Conservation (phyloP, 345 rosid species). For the Eucalyptus fibrosa region DNA sequence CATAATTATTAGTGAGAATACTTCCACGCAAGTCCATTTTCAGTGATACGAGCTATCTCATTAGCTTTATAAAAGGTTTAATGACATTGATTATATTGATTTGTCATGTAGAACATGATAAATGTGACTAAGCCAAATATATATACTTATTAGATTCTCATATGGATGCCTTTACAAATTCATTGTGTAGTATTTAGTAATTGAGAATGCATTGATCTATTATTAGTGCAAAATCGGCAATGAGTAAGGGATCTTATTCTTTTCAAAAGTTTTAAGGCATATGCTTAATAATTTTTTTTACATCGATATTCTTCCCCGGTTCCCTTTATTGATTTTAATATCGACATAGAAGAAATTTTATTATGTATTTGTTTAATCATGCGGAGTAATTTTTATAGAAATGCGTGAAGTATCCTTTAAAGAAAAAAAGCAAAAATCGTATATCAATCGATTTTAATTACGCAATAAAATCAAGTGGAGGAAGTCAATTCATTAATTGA, state of each 20-base stretch:
- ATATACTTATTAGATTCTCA: neutral
- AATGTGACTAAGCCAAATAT: neutral
- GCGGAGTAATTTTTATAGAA: rapidly evolving
- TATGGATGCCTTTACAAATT: neutral
- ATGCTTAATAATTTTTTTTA: neutral
- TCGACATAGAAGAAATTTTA: rapidly evolving
- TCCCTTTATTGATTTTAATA: neutral
- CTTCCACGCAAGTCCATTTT: neutral
- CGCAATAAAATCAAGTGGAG: neutral
- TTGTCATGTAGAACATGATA: neutral
- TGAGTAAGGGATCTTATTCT: neutral
- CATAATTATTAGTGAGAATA: neutral
- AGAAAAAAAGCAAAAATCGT: neutral
- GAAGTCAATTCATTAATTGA: neutral
- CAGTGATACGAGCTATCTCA: rapidly evolving
- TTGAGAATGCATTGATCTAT: neutral
- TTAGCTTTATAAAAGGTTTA: neutral
- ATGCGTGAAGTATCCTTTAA: neutral
- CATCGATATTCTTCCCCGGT: neutral
- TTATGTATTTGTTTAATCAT: neutral
- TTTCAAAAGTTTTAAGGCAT: neutral
- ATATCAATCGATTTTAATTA: neutral
- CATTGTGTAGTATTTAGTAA: neutral
- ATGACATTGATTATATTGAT: neutral
- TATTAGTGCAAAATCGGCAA: rapidly evolving